These are phyloP conservation scores for Petunia axillaris DNA, from an alignment of 257 asterid species.

Conservation along the genomic window DNA sequence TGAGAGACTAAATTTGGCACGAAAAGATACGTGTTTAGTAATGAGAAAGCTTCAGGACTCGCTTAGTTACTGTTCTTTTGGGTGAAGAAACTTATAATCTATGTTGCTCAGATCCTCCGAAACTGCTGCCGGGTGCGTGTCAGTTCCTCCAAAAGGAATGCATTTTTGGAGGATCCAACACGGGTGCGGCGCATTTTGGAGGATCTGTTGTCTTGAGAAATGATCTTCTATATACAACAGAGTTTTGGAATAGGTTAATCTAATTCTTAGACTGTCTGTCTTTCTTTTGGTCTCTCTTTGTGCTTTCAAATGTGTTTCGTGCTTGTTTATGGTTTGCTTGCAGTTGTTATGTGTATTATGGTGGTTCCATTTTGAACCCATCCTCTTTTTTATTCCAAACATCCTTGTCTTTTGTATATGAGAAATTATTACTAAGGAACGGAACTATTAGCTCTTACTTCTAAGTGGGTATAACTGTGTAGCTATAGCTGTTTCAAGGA, in stretches of 20 bases:
- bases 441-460: not conserved
- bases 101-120: too few relatives aligned
- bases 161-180: too few relatives aligned
- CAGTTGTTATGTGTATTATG: not conserved
- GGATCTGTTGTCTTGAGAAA: not conserved
- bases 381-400: not conserved
- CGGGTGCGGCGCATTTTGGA: too few relatives aligned
- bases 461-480: not conserved
- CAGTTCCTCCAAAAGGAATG: too few relatives aligned
- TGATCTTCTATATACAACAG: not conserved
- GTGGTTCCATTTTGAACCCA: not conserved
- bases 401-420: not conserved
- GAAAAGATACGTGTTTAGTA: not conserved
- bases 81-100: not conserved
- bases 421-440: not conserved
- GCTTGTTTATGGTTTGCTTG: not conserved
- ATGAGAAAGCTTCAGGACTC: not conserved
- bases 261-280: not conserved
- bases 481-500: constrained; percentile 7
- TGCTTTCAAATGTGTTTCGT: constrained; percentile 16
- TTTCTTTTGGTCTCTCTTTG: not conserved
- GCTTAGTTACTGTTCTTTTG: not conserved
- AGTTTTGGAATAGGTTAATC: not conserved
- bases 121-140: too few relatives aligned
- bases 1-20: not conserved